Conservation (phyloP, 805 yeast genomes). For the Candida stauntonica region DNA sequence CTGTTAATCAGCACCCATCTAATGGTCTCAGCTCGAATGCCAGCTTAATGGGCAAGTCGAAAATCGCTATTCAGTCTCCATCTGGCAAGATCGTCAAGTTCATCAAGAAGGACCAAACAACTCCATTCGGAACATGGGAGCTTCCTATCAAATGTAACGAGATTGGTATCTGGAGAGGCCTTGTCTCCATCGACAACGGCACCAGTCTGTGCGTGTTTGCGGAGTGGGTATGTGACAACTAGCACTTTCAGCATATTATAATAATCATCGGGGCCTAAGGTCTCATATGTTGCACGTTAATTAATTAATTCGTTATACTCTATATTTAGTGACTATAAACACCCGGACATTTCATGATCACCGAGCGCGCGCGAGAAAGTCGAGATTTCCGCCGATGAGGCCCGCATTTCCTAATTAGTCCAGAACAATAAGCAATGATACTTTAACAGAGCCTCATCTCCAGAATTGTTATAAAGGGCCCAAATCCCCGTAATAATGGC, state of each 20-base stretch:
- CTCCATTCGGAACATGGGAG: conserved; percentile 54
- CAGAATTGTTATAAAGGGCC: too few relatives aligned
- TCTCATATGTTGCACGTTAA: neutral
- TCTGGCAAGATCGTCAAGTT: conserved; percentile 71
- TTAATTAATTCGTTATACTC: too few relatives aligned
- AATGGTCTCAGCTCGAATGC: conserved; percentile 12
- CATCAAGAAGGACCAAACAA: conserved; percentile 41
- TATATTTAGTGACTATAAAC: neutral
- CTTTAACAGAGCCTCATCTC: too few relatives aligned
- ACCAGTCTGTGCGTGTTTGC: conserved; percentile 85
- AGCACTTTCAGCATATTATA: neutral
- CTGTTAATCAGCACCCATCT: conserved; percentile 47
- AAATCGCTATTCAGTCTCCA: conserved; percentile 77
- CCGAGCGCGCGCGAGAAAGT: too few relatives aligned
- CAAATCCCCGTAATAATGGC: too few relatives aligned
- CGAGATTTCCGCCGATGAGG: too few relatives aligned
- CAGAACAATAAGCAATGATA: conserved; percentile 1
- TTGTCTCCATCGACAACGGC: conserved; percentile 73
- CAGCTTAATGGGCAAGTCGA: conserved; percentile 33
- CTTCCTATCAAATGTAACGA: conserved; percentile 61
- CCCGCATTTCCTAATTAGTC: conserved; percentile 3
- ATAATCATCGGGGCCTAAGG: neutral
- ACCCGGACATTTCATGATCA: conserved; percentile 1
- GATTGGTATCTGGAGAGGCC: conserved; percentile 76
- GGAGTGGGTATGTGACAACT: conserved; percentile 66